These are phyloP conservation scores for Penicillium paxilli DNA, from an alignment of 495 filamentous ascomycete genomes.

Conservation along the genomic window DNA sequence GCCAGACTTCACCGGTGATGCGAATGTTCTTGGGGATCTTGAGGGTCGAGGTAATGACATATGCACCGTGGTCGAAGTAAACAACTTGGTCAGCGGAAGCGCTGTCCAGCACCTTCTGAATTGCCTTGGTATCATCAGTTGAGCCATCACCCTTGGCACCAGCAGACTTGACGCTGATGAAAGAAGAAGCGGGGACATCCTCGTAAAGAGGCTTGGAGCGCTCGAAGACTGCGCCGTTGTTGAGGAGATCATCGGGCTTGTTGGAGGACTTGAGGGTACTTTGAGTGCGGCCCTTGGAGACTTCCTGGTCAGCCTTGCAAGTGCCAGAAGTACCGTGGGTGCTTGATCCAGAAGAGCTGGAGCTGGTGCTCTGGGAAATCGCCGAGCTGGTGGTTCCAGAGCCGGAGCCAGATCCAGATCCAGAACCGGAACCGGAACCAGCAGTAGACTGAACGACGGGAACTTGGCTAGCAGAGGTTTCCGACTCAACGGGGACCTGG, in stretches of 20 bases:
- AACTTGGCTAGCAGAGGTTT: background rate
- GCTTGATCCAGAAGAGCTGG: constrained; percentile 10
- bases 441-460: background rate
- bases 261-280: constrained; percentile 29
- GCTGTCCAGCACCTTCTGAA: constrained; percentile 72
- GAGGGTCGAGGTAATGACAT: constrained; percentile 81
- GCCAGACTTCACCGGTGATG: constrained; percentile 91
- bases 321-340: constrained; percentile 21
- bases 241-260: constrained; percentile 42
- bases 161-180: constrained; percentile 69
- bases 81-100: constrained; percentile 63
- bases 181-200: constrained; percentile 41
- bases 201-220: constrained; percentile 70
- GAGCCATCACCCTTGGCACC: constrained; percentile 79
- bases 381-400: constrained; percentile 1
- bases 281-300: constrained; percentile 40
- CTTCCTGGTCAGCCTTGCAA: constrained; percentile 31
- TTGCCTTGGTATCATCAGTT: constrained; percentile 58
- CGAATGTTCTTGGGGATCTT: constrained; percentile 63
- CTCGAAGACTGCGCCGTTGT: constrained; percentile 57
- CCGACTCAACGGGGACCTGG: constrained; percentile 1
- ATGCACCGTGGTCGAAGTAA: constrained; percentile 91
- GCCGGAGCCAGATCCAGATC: constrained; percentile 2
- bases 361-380: constrained; percentile 3
- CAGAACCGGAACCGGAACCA: constrained; percentile 3